These are phyloP conservation scores for Cyberlindnera mississippiensis DNA, from an alignment of 805 yeast genomes.

Conservation along the genomic window DNA sequence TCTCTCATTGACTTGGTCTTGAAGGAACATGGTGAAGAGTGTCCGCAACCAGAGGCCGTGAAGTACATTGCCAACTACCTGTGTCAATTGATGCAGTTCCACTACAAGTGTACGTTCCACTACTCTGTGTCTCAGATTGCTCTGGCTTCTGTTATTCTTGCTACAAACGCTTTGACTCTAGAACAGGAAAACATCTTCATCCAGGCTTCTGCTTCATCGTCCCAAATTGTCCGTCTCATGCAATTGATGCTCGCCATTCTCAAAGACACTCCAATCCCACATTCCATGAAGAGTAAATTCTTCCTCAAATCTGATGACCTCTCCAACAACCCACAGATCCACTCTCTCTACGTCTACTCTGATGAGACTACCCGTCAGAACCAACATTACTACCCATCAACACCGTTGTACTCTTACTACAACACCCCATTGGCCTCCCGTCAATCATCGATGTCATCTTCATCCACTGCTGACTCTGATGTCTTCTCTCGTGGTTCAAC, in stretches of 20 bases:
- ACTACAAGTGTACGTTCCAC: constrained; percentile 52
- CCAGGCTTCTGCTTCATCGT: constrained; percentile 24
- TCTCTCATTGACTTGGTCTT: constrained; percentile 56
- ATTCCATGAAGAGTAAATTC: constrained; percentile 42
- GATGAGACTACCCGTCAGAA: constrained; percentile 21
- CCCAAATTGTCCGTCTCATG: constrained; percentile 21
- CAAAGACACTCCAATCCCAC: constrained; percentile 30
- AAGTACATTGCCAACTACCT: constrained; percentile 55
- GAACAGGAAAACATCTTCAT: constrained; percentile 16
- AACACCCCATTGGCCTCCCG: constrained; percentile 19
- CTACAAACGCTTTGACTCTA: constrained; percentile 40
- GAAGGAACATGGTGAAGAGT: constrained; percentile 22
- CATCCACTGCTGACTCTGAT: constrained; percentile 15
- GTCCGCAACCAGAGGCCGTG: constrained; percentile 34
- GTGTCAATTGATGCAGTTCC: constrained; percentile 64
- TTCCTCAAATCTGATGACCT: constrained; percentile 30
- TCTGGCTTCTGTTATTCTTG: constrained; percentile 46
- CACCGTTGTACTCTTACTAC: constrained; percentile 19
- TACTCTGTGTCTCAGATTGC: constrained; percentile 44
- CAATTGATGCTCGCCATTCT: constrained; percentile 19
- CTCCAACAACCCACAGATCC: constrained; percentile 13
- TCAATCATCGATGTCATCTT: constrained; percentile 12
- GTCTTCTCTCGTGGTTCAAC: constrained; percentile 18
- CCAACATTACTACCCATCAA: constrained; percentile 15
- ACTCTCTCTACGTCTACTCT: constrained; percentile 20